Evolutionary conservation across 2,329 filamentous ascomycete species (phyloP).

Genomic region (Colletotrichum falcatum): DNA sequence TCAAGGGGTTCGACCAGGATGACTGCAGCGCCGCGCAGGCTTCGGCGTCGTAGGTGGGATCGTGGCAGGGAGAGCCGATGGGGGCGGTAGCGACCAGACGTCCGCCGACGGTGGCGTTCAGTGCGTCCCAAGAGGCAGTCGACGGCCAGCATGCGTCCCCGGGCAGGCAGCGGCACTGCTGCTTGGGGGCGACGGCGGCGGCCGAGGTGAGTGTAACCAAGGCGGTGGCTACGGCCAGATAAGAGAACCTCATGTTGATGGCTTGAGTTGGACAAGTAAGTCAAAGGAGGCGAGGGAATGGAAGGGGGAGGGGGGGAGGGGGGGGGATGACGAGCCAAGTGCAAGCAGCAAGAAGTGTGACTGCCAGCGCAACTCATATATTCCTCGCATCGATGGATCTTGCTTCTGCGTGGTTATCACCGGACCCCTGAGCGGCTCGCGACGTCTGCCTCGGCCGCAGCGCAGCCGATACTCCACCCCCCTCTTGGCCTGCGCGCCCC

Average conservation of each 20-base stretch:
- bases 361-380: conserved; percentile 30
- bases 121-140: conserved; percentile 56
- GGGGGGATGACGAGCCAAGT: conserved; percentile 12
- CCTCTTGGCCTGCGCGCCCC: neutral
- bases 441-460: conserved; percentile 7
- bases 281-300: conserved; percentile 19
- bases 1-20: conserved; percentile 50
- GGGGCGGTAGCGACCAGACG: conserved; percentile 65
- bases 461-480: neutral
- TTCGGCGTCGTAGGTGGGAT: conserved; percentile 56
- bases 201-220: conserved; percentile 36
- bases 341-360: conserved; percentile 18
- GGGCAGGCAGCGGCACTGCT: conserved; percentile 60
- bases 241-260: conserved; percentile 38
- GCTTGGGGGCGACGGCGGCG: conserved; percentile 31
- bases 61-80: conserved; percentile 65
- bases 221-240: conserved; percentile 37
- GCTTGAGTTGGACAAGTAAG: conserved; percentile 33
- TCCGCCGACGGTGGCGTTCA: conserved; percentile 65
- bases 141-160: conserved; percentile 67
- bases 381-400: conserved; percentile 16
- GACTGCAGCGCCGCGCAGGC: conserved; percentile 55
- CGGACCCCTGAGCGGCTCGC: neutral
- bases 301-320: no score
- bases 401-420: neutral